A percentile compares a stretch with the other conserved stretches of the same genome.
Evolutionary conservation across 495 filamentous ascomycete species (phyloP).

Genomic region (Penicillium diatomitis): DNA sequence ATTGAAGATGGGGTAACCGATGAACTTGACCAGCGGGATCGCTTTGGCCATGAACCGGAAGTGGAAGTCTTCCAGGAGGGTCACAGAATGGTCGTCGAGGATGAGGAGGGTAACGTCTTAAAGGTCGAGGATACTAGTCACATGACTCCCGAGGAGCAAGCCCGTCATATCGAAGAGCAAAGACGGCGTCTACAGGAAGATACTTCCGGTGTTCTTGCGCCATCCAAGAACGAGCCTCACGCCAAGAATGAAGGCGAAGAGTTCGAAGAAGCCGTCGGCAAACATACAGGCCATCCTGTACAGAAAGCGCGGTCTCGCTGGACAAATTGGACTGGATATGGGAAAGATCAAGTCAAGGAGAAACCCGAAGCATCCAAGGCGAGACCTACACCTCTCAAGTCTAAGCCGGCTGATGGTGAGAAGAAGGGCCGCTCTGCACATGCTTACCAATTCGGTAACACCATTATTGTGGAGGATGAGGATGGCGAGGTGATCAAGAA

Average conservation of each 20-base stretch:
- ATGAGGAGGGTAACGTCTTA: conserved; percentile 81
- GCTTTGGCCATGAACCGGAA: conserved; percentile 29
- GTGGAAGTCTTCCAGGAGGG: conserved; percentile 77
- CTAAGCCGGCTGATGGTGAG: conserved; percentile 8
- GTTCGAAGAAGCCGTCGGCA: conserved; percentile 24
- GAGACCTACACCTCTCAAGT: conserved; percentile 9
- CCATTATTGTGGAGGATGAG: conserved; percentile 96
- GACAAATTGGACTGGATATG: conserved; percentile 33
- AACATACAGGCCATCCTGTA: conserved; percentile 21
- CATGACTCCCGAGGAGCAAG: conserved; percentile 36
- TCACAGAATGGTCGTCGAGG: conserved; percentile 71
- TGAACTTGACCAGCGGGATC: conserved; percentile 30
- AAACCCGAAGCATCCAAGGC: conserved; percentile 11
- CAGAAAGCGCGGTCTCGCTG: conserved; percentile 28
- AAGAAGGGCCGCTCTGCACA: conserved; percentile 54
- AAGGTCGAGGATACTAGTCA: conserved; percentile 37
- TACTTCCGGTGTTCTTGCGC: conserved; percentile 33
- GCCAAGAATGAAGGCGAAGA: conserved; percentile 39
- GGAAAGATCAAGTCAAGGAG: conserved; percentile 19
- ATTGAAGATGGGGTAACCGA: conserved; percentile 20
- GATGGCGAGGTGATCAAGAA: conserved; percentile 97
- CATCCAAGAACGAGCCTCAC: conserved; percentile 33
- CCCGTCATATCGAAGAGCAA: conserved; percentile 47
- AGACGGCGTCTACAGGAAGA: conserved; percentile 51
- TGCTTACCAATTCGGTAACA: conserved; percentile 93